Conservation (phyloP, 2,329 filamentous ascomycete genomes). For the Esteya vermicola region DNA sequence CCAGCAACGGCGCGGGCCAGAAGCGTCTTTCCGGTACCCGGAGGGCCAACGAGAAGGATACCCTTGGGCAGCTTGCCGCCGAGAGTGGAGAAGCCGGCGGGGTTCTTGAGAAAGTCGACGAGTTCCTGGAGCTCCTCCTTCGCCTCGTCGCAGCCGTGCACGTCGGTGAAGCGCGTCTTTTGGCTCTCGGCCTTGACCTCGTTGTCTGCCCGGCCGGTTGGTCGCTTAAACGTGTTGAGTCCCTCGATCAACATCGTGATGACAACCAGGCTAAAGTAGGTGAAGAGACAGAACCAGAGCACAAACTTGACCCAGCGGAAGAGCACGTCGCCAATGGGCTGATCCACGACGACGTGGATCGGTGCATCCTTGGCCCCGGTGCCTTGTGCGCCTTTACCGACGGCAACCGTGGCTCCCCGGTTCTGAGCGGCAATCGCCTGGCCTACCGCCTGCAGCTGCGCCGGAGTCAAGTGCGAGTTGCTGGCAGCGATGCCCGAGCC, state of each 20-base stretch:
- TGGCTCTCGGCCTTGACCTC: conserved; percentile 91
- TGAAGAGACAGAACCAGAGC: conserved; percentile 60
- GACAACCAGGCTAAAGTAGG: conserved; percentile 65
- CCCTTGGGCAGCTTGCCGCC: conserved; percentile 96
- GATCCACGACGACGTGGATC: conserved; percentile 92
- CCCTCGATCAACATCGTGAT: conserved; percentile 75
- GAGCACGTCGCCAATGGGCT: conserved; percentile 62
- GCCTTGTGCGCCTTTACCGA: conserved; percentile 32
- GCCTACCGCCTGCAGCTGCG: conserved; percentile 63
- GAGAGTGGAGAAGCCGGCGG: conserved; percentile 82
- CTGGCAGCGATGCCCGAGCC: conserved; percentile 15
- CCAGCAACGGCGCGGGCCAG: conserved; percentile 90
- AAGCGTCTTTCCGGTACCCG: conserved; percentile 94
- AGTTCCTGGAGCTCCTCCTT: conserved; percentile 97
- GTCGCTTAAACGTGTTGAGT: conserved; percentile 65
- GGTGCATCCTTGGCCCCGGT: conserved; percentile 67
- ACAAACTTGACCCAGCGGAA: conserved; percentile 91
- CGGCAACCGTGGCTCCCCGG: conserved; percentile 50
- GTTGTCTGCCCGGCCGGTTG: conserved; percentile 52
- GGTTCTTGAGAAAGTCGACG: conserved; percentile 89
- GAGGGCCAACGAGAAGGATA: conserved; percentile 85
- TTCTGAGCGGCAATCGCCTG: conserved; percentile 66
- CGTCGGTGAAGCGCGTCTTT: conserved; percentile 79
- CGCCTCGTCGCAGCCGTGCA: conserved; percentile 94
- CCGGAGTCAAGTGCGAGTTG: conserved; percentile 28